A percentile compares a stretch with the other conserved stretches of the same genome.
phyloP scores from a whole-genome alignment of 1,139 yeast species.

The Candida sp. region DNA sequence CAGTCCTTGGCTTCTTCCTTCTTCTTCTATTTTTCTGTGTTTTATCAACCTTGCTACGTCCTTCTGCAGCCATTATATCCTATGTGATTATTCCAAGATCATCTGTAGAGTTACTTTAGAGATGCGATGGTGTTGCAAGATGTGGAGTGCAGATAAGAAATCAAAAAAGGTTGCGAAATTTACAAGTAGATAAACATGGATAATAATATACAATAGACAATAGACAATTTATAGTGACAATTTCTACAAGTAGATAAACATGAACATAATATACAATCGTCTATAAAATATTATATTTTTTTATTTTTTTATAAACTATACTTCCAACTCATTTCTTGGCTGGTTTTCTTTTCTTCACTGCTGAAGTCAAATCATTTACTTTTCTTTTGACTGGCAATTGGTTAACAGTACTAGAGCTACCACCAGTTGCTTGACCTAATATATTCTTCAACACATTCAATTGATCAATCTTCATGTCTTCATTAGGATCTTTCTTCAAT shows the following conservation, averaged over 20 bases:
- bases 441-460: constrained; percentile 59
- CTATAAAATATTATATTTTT: no score
- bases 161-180: no score
- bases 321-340: constrained; percentile 7
- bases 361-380: constrained; percentile 34
- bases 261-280: neutral
- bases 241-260: neutral
- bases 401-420: constrained; percentile 6
- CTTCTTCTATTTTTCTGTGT: constrained; percentile 31
- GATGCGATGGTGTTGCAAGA: neutral
- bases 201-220: neutral
- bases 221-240: no score
- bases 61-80: constrained; percentile 3
- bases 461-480: constrained; percentile 52
- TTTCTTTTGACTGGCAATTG: constrained; percentile 12
- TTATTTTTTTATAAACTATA: no score
- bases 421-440: constrained; percentile 46
- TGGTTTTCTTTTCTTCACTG: constrained; percentile 32
- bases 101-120: no score
- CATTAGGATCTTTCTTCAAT: constrained; percentile 49
- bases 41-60: neutral
- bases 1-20: constrained; percentile 80
- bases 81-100: no score
- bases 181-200: no score
- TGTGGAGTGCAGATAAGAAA: neutral